Base-by-base conservation (phyloP, 441 rosid genomes). In the Geranium incanum region DNA sequence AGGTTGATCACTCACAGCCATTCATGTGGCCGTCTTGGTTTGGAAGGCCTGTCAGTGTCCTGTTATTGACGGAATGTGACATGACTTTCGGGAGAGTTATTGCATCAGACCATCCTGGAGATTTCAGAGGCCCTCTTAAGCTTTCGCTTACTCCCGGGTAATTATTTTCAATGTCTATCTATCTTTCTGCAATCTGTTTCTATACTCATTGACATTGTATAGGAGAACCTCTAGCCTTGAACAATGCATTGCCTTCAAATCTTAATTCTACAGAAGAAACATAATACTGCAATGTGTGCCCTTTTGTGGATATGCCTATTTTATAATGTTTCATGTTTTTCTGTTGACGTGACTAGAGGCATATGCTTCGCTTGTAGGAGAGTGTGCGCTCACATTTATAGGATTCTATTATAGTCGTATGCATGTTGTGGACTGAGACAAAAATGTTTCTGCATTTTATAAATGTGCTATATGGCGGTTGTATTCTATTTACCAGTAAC, bases 1-100 rank as follows among this genome's bases (percentile, higher is more conserved):
- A 92, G 98, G 97, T 93, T 68, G 99, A 95, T 81, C 90, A 92
- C 84, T 92, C 95, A 15, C 96, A 83, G 79, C 99, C 99, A 67
- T 78, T 81, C 68, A 77, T 83, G 77, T 95, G 82, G 80, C 93
- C 87, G 21, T 74, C 88, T 28, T 92, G 93, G 94, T 92, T 80
- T 71, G 97, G 90, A 73, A 85, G 86, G 78, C 97, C 98, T 0
- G 80, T 89, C 41, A 77, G 81, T 41, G 28, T 86, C 70, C 79
- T 95, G 80, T 85, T 81, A 77, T 82, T 95, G 87, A 87, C 95
- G 21, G 97, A 90, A 75, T 89, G 96, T 64, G 95, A 90, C 71
- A 73, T 90, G 72, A 85, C 90, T 68, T 92, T 95, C 71, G 97
- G 98, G 62, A 85, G 86, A 82, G 80, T 75, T 71, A 82, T 95